Conservation (phyloP, 2,329 filamentous ascomycete species). For the Trichoderma asperellum region DNA sequence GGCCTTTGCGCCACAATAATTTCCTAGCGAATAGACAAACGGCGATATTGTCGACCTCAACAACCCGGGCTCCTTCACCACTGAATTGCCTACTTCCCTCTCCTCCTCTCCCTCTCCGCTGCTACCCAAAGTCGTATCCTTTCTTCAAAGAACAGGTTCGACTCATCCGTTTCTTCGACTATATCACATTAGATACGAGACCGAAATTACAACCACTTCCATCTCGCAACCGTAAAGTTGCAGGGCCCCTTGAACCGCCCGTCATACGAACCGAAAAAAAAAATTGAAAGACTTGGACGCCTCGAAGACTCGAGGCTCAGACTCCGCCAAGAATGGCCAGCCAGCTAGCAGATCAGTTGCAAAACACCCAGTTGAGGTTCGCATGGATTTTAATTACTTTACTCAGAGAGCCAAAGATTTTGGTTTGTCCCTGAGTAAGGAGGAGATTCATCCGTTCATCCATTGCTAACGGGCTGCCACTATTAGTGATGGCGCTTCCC, state of each 20-base stretch:
- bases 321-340: constrained; percentile 47
- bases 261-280: constrained; percentile 5
- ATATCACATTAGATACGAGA: constrained; percentile 3
- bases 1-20: constrained; percentile 24
- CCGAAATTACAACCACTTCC: constrained; percentile 8
- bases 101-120: constrained; percentile 11
- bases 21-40: constrained; percentile 18
- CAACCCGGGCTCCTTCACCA: constrained; percentile 20
- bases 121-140: constrained; percentile 22
- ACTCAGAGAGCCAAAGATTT: not conserved
- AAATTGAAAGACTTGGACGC: constrained; percentile 30
- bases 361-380: constrained; percentile 49
- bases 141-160: constrained; percentile 14
- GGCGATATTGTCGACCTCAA: constrained; percentile 9
- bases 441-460: not conserved
- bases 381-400: constrained; percentile 32
- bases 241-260: constrained; percentile 30
- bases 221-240: constrained; percentile 32
- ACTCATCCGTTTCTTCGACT: constrained; percentile 1
- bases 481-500: constrained; percentile 48
- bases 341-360: constrained; percentile 51
- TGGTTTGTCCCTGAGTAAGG: constrained; percentile 15
- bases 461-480: constrained; percentile 18
- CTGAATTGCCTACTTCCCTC: constrained; percentile 15
- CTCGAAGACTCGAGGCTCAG: constrained; percentile 38